Evolutionary conservation across 192 early-diverging fungal genomes (phyloP).

Genomic region (Mortierella antarctica): DNA sequence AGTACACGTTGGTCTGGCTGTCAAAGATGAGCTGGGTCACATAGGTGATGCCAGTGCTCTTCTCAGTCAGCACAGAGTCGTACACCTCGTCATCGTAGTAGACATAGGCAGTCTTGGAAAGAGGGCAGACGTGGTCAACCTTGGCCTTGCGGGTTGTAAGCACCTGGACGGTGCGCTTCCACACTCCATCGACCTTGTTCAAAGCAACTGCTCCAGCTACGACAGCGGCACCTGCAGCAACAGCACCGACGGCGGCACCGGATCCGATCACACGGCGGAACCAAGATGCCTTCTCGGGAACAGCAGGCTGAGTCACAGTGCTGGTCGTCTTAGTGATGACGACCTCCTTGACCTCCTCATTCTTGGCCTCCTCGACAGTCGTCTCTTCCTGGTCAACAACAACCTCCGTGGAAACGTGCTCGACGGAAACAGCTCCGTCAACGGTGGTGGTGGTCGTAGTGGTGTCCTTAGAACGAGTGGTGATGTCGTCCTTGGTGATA

Average conservation of each 20-base stretch:
- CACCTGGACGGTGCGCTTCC: constrained; percentile 36
- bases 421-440: no score
- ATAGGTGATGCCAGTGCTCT: constrained; percentile 24
- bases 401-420: neutral
- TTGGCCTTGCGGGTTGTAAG: constrained; percentile 26
- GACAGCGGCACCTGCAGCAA: constrained; percentile 2
- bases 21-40: constrained; percentile 30
- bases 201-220: constrained; percentile 3
- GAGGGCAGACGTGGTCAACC: constrained; percentile 16
- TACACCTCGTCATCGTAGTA: constrained; percentile 44
- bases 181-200: constrained; percentile 25
- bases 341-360: neutral
- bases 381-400: neutral
- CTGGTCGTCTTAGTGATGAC: neutral
- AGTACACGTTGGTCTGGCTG: constrained; percentile 13
- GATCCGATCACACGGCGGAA: constrained; percentile 7
- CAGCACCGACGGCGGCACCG: constrained; percentile 2
- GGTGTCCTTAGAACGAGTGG: neutral
- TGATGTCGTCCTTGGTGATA: neutral
- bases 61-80: constrained; percentile 19
- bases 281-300: constrained; percentile 14
- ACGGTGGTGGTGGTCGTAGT: no score
- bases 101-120: constrained; percentile 23
- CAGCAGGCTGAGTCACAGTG: constrained; percentile 3
- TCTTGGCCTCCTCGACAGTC: neutral